A percentile compares a stretch with the other conserved stretches of the same genome.
Conservation (phyloP, 1,284 basidiomycete species). For the Cryptococcus sp. region DNA sequence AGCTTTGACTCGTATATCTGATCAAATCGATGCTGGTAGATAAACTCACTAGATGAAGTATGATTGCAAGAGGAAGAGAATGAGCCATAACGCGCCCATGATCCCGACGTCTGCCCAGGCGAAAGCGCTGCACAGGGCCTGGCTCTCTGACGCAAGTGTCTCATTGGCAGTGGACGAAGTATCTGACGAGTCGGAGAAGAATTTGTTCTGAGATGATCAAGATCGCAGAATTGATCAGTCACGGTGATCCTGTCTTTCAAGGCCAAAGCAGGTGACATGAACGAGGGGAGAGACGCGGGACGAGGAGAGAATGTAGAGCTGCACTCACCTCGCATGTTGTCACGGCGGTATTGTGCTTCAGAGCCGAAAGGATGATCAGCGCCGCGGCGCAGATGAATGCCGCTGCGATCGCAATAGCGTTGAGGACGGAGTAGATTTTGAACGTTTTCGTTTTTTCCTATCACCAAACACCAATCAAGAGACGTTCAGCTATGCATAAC, state of each 20-base stretch:
- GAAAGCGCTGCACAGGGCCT: constrained; percentile 78
- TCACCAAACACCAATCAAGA: neutral
- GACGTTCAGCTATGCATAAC: neutral
- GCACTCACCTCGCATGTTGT: constrained; percentile 62
- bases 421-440: constrained; percentile 71
- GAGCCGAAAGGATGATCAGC: constrained; percentile 76
- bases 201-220: constrained; percentile 25
- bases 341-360: constrained; percentile 70
- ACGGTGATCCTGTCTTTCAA: neutral
- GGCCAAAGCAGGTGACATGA: neutral
- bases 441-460: constrained; percentile 78
- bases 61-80: constrained; percentile 74
- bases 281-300: neutral
- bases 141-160: constrained; percentile 57
- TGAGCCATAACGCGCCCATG: constrained; percentile 80
- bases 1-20: neutral
- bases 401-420: constrained; percentile 62
- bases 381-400: constrained; percentile 75
- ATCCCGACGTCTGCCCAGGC: constrained; percentile 88
- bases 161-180: constrained; percentile 39
- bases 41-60: constrained; percentile 45
- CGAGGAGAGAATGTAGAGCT: neutral
- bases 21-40: neutral
- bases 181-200: constrained; percentile 40
- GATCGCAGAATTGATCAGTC: neutral